These are phyloP conservation scores for Crithidia acanthocephali DNA, from an alignment of 208 protist species.

Conservation along the genomic window DNA sequence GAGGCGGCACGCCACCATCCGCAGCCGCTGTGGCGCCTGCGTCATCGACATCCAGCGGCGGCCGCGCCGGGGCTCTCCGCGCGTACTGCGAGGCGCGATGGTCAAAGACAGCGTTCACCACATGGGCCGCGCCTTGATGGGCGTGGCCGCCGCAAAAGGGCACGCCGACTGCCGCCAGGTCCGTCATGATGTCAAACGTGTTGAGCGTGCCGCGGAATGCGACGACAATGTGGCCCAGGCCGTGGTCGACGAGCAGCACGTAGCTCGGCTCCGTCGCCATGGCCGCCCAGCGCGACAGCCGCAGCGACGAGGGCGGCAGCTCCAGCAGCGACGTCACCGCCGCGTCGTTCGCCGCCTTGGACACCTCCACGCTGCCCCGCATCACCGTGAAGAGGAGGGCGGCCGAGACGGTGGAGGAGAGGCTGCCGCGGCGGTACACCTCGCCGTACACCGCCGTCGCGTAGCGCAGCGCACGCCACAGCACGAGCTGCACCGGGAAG, in stretches of 20 bases:
- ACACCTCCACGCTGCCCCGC: conserved; percentile 25
- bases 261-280: conserved; percentile 58
- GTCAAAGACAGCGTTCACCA: conserved; percentile 56
- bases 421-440: conserved; percentile 46
- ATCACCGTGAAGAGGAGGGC: conserved; percentile 46
- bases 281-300: conserved; percentile 51
- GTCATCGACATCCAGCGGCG: neutral
- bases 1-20: too few species aligned
- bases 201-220: conserved; percentile 68
- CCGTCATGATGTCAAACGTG: conserved; percentile 63
- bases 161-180: conserved; percentile 50
- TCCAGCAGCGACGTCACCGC: conserved; percentile 55
- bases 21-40: neutral
- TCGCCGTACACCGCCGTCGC: conserved; percentile 70
- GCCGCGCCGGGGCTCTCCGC: neutral
- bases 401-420: conserved; percentile 41
- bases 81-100: conserved; percentile 35
- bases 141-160: conserved; percentile 60
- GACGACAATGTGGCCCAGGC: conserved; percentile 51
- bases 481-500: conserved; percentile 39
- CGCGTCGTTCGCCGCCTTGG: conserved; percentile 44
- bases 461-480: conserved; percentile 62
- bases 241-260: conserved; percentile 52
- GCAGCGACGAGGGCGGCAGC: conserved; percentile 47
- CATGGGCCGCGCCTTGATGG: conserved; percentile 52